Conservation (phyloP, 2,329 filamentous ascomycete species). For the Fusarium siculi region DNA sequence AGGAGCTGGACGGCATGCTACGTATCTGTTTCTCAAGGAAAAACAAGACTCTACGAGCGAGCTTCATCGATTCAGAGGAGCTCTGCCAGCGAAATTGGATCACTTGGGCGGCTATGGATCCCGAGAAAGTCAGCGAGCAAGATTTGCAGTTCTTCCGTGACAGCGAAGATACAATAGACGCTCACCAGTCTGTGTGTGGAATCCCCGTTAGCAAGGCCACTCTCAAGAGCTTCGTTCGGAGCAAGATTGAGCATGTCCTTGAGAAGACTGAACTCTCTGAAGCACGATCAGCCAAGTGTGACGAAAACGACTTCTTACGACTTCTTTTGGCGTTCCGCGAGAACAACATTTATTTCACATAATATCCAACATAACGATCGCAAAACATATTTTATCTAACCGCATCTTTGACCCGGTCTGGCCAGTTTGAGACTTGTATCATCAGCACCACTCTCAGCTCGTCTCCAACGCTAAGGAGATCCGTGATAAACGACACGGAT, state of each 20-base stretch:
- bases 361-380: neutral
- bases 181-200: slow-evolving; percentile 13
- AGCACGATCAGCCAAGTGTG: slow-evolving; percentile 13
- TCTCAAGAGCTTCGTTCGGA: slow-evolving; percentile 12
- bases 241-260: slow-evolving; percentile 12
- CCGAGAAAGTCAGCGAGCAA: slow-evolving; percentile 10
- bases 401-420: no score
- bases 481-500: no score
- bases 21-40: neutral
- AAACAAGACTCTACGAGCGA: neutral
- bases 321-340: slow-evolving; percentile 15
- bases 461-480: no score
- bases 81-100: neutral
- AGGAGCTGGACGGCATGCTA: neutral
- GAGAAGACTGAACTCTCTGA: slow-evolving; percentile 9
- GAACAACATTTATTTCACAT: slow-evolving; percentile 15
- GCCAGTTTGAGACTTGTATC: no score
- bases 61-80: neutral
- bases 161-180: slow-evolving; percentile 10
- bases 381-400: neutral
- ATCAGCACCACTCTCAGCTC: no score
- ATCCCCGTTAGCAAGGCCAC: slow-evolving; percentile 11
- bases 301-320: slow-evolving; percentile 14
- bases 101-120: neutral
- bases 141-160: slow-evolving; percentile 8